phyloP scores from a whole-genome alignment of 768 basidiomycete species.

The Russula ochroleuca region DNA sequence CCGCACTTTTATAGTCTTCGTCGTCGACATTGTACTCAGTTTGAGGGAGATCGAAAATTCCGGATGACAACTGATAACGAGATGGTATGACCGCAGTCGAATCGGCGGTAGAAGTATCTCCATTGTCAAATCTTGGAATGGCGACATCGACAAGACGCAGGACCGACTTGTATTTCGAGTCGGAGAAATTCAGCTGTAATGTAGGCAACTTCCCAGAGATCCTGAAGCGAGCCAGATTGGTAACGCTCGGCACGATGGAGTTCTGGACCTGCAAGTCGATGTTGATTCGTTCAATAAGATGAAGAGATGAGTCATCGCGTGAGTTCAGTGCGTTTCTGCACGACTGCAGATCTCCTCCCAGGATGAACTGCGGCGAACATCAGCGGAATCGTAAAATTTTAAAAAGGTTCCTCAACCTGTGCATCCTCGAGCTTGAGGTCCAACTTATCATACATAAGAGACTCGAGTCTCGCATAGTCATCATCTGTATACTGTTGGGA shows the following conservation, averaged over 20 bases:
- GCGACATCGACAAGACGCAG: constrained; percentile 91
- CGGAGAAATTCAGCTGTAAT: constrained; percentile 85
- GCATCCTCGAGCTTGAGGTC: constrained; percentile 79
- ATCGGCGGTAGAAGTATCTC: constrained; percentile 26
- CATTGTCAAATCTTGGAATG: constrained; percentile 75
- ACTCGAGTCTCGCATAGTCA: constrained; percentile 81
- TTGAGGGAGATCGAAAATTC: constrained; percentile 50
- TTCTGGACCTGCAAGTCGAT: constrained; percentile 87
- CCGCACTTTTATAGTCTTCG: constrained; percentile 40
- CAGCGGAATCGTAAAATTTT: constrained; percentile 4
- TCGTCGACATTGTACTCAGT: constrained; percentile 70
- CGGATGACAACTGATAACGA: constrained; percentile 50
- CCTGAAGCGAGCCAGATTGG: constrained; percentile 84
- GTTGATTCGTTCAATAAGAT: constrained; percentile 88
- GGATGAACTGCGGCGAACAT: constrained; percentile 59
- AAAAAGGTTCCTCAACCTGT: constrained; percentile 53
- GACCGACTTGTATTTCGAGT: constrained; percentile 84
- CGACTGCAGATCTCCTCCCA: constrained; percentile 77
- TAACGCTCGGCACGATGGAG: constrained; percentile 82
- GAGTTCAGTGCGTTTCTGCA: constrained; percentile 76
- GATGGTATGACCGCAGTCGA: constrained; percentile 25
- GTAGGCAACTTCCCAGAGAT: constrained; percentile 83
- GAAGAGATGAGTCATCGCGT: constrained; percentile 55
- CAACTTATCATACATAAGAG: constrained; percentile 93
- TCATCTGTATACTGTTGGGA: constrained; percentile 81